Evolutionary conservation across 2,329 filamentous ascomycete genomes (phyloP).

Genomic region (Fonsecaea pugnacius): DNA sequence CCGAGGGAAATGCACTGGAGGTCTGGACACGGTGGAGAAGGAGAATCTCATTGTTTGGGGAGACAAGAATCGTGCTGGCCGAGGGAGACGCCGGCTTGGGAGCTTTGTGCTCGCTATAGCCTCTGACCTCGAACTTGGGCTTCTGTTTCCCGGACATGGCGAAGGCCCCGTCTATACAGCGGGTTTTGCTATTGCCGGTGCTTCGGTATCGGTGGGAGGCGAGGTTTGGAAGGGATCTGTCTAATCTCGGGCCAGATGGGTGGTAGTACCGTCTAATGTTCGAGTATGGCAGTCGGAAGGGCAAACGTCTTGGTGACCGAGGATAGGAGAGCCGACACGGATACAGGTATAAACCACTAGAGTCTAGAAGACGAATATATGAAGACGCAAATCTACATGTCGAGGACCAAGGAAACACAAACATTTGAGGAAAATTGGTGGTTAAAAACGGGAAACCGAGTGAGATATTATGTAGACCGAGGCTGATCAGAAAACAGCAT

Average conservation of each 20-base stretch:
- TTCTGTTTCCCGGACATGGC: slow-evolving; percentile 38
- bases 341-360: background rate
- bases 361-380: slow-evolving; percentile 1
- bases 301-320: background rate
- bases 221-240: background rate
- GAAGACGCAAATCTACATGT: background rate
- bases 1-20: slow-evolving; percentile 82
- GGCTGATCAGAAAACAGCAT: slow-evolving; percentile 13
- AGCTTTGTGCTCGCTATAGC: slow-evolving; percentile 49
- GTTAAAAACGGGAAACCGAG: background rate
- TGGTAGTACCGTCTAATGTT: background rate
- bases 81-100: slow-evolving; percentile 33
- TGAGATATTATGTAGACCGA: slow-evolving; percentile 5
- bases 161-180: slow-evolving; percentile 15
- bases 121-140: slow-evolving; percentile 56
- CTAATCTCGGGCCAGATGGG: background rate
- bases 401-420: background rate
- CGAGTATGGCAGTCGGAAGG: background rate
- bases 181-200: background rate
- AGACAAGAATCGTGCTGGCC: slow-evolving; percentile 77
- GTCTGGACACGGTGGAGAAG: slow-evolving; percentile 84
- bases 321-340: background rate
- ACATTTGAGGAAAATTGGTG: slow-evolving; percentile 9
- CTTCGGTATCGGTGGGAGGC: background rate
- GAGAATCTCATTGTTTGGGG: slow-evolving; percentile 82